Conservation (phyloP, 2,329 filamentous ascomycete genomes). For the Dactylellina haptotyla region DNA sequence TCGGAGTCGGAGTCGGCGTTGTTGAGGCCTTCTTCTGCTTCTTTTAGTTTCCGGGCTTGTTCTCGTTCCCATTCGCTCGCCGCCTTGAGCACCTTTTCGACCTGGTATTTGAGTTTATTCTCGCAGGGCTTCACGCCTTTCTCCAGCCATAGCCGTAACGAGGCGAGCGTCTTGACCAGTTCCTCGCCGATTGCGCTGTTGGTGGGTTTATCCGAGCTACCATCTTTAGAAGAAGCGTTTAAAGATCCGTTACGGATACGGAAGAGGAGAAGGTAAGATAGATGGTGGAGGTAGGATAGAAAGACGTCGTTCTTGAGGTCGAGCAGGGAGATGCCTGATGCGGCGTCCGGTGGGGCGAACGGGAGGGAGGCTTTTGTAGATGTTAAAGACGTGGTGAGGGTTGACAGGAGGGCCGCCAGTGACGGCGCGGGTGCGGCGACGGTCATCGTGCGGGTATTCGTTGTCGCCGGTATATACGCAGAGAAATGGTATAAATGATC, state of each 20-base stretch:
- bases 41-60: constrained; percentile 60
- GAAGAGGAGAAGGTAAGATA: constrained; percentile 85
- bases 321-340: constrained; percentile 90
- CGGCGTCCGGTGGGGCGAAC: constrained; percentile 72
- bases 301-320: constrained; percentile 98
- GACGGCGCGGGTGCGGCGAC: constrained; percentile 18
- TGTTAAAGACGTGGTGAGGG: constrained; percentile 37
- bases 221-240: constrained; percentile 54
- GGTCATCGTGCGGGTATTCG: constrained; percentile 32
- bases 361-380: constrained; percentile 58
- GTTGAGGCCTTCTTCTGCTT: constrained; percentile 58
- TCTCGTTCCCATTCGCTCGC: constrained; percentile 76
- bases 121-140: constrained; percentile 91
- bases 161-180: constrained; percentile 85
- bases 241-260: constrained; percentile 71
- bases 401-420: constrained; percentile 25
- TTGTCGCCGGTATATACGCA: not conserved
- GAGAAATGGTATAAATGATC: not conserved
- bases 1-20: constrained; percentile 61
- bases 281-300: constrained; percentile 92
- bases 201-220: constrained; percentile 56
- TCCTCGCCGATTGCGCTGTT: constrained; percentile 68
- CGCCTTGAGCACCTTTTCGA: constrained; percentile 90
- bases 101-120: constrained; percentile 89
- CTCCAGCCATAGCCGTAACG: constrained; percentile 90